Conservation (phyloP, 805 yeast species). For the Saturnispora dispora region DNA sequence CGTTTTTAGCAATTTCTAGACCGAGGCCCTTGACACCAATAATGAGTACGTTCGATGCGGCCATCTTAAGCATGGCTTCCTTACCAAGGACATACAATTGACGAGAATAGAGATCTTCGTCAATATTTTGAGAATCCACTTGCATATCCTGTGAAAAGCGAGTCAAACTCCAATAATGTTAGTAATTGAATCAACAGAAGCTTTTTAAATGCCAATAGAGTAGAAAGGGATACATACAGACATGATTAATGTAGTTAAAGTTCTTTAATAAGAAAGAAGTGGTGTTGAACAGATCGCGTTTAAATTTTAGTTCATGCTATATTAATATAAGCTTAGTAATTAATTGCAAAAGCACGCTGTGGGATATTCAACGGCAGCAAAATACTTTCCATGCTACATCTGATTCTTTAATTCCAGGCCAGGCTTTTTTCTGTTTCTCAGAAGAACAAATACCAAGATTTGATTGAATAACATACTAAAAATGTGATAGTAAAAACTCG, state of each 20-base stretch:
- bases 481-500: too few species aligned
- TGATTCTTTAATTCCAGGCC: too few species aligned
- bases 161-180: background rate
- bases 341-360: too few species aligned
- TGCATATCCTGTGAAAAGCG: slow-evolving; percentile 29
- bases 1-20: slow-evolving; percentile 91
- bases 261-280: background rate
- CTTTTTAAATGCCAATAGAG: too few species aligned
- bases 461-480: too few species aligned
- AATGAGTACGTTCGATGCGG: slow-evolving; percentile 80
- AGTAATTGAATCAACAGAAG: background rate
- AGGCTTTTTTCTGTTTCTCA: too few species aligned
- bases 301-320: background rate
- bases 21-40: slow-evolving; percentile 92
- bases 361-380: too few species aligned
- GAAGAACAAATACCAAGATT: too few species aligned
- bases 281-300: background rate
- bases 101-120: slow-evolving; percentile 91
- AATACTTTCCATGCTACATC: too few species aligned
- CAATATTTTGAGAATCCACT: slow-evolving; percentile 49
- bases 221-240: background rate
- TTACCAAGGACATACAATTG: slow-evolving; percentile 94
- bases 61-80: slow-evolving; percentile 98
- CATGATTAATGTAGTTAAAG: background rate
- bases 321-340: background rate